Base-by-base conservation (phyloP, 371 early-diverging fungal species). In the Mortierella sp. region DNA sequence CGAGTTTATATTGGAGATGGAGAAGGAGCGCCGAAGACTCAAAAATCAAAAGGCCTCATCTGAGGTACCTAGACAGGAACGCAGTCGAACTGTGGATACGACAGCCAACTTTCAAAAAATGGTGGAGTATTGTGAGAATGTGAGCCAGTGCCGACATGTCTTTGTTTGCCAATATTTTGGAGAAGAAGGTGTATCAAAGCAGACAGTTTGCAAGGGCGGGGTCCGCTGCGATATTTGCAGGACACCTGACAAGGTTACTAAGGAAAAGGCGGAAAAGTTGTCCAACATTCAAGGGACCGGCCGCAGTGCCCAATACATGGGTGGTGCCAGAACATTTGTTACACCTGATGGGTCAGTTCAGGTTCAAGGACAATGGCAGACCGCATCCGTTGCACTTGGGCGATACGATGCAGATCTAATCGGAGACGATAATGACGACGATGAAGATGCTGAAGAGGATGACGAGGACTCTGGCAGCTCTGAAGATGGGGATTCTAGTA, bases 151-250 rank as follows among this genome's bases (percentile, higher is more conserved):
- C 67, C 87, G 99, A 46, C 84, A 99, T 43, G 86, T 90, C 59
- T 91, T 92, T 47, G 86, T 99, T 13, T 85, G 98, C 56, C 86
- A 84, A 24, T 96, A 99, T 80, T 99, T 99, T 89, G 95, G 95
- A 21, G 99, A 99, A 72, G 64, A 46, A 10, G 50, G 47, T 31
- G 63, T 76, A 47, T 21, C 26, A 1, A 61, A 54, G 13, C 43
- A 53, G n/a, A 34, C 27, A 0, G 76, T 76, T 12, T 76, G 76
- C 24, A 50, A 50, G n/a, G 62, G 66, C 30, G 66, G 66, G 2
- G 46, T 57, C 14, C 54, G 65, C 7, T 76, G 76, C 48, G 76
- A 76, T 28, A 62, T 76, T 13, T 76, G 76, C 41, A 56, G 70
- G 52, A 76, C 65, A 0, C 76, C 76, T 10, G 70, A 76, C 7